A percentile compares a stretch with the other conserved stretches of the same genome.
Conservation (phyloP, 371 early-diverging fungal species). For the Catenaria anguillulae region DNA sequence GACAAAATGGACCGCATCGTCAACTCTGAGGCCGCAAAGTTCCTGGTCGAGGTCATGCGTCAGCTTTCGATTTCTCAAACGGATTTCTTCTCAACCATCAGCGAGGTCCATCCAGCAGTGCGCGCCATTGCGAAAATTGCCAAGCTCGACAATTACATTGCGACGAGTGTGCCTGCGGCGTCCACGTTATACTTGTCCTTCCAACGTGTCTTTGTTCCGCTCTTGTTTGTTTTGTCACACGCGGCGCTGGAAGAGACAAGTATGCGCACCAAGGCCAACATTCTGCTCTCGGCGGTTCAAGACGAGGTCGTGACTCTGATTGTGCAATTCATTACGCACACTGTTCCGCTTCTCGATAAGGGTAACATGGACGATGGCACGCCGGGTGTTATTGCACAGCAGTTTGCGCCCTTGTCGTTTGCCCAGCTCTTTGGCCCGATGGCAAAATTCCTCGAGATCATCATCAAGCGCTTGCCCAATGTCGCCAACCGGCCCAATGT, state of each 20-base stretch:
- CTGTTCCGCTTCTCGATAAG: slow-evolving; percentile 9
- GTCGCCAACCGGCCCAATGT: not conserved
- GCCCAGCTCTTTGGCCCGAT: slow-evolving; percentile 16
- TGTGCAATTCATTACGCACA: slow-evolving; percentile 9
- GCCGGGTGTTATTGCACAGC: not conserved
- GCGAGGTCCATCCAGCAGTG: not conserved
- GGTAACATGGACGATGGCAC: slow-evolving; percentile 6
- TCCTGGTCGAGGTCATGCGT: not conserved
- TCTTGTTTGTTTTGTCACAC: slow-evolving; percentile 19
- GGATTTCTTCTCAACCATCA: not conserved
- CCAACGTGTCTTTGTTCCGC: slow-evolving; percentile 17
- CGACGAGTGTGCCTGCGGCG: not conserved
- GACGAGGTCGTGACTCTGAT: slow-evolving; percentile 12
- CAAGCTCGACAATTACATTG: not conserved
- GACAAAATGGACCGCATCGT: not conserved
- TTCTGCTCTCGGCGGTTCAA: slow-evolving; percentile 14
- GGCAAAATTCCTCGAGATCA: slow-evolving; percentile 2
- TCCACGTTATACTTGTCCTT: slow-evolving; percentile 9
- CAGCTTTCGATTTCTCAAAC: not conserved
- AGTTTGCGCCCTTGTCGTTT: slow-evolving; percentile 9
- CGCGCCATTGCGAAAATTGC: not conserved
- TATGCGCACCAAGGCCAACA: slow-evolving; percentile 12
- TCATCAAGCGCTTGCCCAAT: not conserved
- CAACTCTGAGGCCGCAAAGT: not conserved
- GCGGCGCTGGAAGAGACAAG: slow-evolving; percentile 15